These are phyloP conservation scores for Cantharellus anzutake DNA, from an alignment of 768 basidiomycete species.

Conservation along the genomic window DNA sequence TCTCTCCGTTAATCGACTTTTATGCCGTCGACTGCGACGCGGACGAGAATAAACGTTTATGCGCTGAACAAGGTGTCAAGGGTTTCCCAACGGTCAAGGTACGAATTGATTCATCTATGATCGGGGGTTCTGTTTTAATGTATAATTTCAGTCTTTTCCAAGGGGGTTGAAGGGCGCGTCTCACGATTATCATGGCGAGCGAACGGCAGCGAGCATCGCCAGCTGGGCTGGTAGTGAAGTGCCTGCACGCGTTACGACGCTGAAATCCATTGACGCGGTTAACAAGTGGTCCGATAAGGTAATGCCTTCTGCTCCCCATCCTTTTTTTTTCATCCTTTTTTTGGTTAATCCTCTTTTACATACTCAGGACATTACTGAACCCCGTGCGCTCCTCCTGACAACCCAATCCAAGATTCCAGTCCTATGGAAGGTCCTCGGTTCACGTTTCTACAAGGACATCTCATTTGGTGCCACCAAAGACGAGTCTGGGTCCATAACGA, in stretches of 20 bases:
- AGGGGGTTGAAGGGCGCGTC: conserved; percentile 44
- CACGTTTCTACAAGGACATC: conserved; percentile 44
- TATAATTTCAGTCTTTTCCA: conserved; percentile 41
- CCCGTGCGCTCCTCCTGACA: conserved; percentile 44
- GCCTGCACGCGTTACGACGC: conserved; percentile 45
- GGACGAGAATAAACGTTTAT: conserved; percentile 59
- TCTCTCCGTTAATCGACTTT: conserved; percentile 66
- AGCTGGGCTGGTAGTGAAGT: conserved; percentile 59
- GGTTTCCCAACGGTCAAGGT: conserved; percentile 92
- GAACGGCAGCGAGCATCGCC: conserved; percentile 52
- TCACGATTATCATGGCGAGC: conserved; percentile 48
- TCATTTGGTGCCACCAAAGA: conserved; percentile 16
- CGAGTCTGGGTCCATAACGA: conserved; percentile 22
- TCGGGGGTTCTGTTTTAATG: neutral
- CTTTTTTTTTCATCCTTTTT: neutral
- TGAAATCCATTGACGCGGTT: conserved; percentile 36
- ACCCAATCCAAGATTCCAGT: conserved; percentile 61
- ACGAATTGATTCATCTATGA: conserved; percentile 4
- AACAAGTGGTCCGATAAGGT: conserved; percentile 53
- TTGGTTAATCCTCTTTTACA: neutral
- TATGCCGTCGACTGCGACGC: conserved; percentile 92
- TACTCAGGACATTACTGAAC: conserved; percentile 22
- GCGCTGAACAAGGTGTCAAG: conserved; percentile 62
- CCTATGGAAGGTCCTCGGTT: conserved; percentile 62
- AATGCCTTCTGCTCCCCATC: conserved; percentile 10